Percentiles rank a stretch among this genome's conserved stretches.
These are phyloP conservation scores for Ogataea zsoltii DNA, from an alignment of 805 yeast genomes.

Conservation along the genomic window DNA sequence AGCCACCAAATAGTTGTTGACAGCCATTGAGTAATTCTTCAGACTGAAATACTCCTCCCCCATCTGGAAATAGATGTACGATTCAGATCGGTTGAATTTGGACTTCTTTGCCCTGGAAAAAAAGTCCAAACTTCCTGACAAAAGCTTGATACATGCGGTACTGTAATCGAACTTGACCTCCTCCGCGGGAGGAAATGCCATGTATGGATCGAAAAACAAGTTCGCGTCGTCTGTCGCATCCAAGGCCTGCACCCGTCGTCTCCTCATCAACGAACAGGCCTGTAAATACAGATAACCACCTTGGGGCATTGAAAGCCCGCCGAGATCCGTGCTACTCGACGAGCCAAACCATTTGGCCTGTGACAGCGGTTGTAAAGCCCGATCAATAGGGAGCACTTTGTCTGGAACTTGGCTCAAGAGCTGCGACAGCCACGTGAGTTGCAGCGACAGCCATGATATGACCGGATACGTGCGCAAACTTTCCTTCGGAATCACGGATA, in stretches of 20 bases:
- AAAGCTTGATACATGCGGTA: constrained; percentile 27
- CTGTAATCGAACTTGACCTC: constrained; percentile 25
- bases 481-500: constrained; percentile 36
- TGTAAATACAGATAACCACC: constrained; percentile 44
- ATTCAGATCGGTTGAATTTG: constrained; percentile 40
- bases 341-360: constrained; percentile 26
- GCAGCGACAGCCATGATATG: constrained; percentile 59
- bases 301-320: constrained; percentile 40
- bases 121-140: constrained; percentile 39
- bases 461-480: constrained; percentile 31
- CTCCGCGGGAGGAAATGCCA: constrained; percentile 28
- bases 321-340: constrained; percentile 8
- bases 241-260: constrained; percentile 23
- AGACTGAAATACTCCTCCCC: constrained; percentile 46
- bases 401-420: constrained; percentile 51
- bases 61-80: constrained; percentile 48
- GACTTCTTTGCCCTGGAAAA: constrained; percentile 37
- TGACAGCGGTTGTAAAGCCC: constrained; percentile 34
- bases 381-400: constrained; percentile 38
- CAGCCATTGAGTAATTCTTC: constrained; percentile 41
- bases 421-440: constrained; percentile 66
- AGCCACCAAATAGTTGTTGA: constrained; percentile 42
- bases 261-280: constrained; percentile 35
- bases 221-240: constrained; percentile 1
- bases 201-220: constrained; percentile 25